Conservation (phyloP, 2,329 filamentous ascomycete species). For the Trichoderma lentiforme region DNA sequence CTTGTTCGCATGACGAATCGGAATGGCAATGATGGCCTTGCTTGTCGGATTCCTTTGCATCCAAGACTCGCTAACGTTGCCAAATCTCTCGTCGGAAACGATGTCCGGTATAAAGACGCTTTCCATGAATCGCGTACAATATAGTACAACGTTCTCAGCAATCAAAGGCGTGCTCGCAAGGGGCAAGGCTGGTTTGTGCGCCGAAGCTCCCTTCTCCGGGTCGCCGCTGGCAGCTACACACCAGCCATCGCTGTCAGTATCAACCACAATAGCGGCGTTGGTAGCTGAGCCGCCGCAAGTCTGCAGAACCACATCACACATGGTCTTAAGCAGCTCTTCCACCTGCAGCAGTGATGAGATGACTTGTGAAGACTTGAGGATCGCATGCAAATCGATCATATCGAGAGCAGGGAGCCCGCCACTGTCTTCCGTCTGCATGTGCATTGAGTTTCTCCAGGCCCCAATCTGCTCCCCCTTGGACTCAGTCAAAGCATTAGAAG, state of each 20-base stretch:
- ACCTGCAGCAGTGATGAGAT: slow-evolving; percentile 75
- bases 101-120: slow-evolving; percentile 71
- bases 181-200: slow-evolving; percentile 63
- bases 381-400: slow-evolving; percentile 78
- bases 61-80: slow-evolving; percentile 69
- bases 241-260: slow-evolving; percentile 62
- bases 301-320: slow-evolving; percentile 77
- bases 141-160: slow-evolving; percentile 73
- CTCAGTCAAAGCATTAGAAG: slow-evolving; percentile 40
- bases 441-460: slow-evolving; percentile 61
- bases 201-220: slow-evolving; percentile 63
- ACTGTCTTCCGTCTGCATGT: slow-evolving; percentile 52
- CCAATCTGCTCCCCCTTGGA: slow-evolving; percentile 57
- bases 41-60: slow-evolving; percentile 64
- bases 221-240: slow-evolving; percentile 71
- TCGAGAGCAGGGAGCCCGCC: slow-evolving; percentile 70
- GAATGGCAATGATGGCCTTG: slow-evolving; percentile 75
- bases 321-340: slow-evolving; percentile 72
- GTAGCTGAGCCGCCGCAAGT: slow-evolving; percentile 70
- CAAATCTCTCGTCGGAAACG: slow-evolving; percentile 71
- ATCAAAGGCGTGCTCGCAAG: slow-evolving; percentile 64
- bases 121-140: slow-evolving; percentile 73
- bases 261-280: slow-evolving; percentile 69
- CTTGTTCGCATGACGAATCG: slow-evolving; percentile 70
- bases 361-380: slow-evolving; percentile 74